These are phyloP conservation scores for Bipolaris sorokiniana DNA, from an alignment of 2,329 filamentous ascomycete species.

Conservation along the genomic window DNA sequence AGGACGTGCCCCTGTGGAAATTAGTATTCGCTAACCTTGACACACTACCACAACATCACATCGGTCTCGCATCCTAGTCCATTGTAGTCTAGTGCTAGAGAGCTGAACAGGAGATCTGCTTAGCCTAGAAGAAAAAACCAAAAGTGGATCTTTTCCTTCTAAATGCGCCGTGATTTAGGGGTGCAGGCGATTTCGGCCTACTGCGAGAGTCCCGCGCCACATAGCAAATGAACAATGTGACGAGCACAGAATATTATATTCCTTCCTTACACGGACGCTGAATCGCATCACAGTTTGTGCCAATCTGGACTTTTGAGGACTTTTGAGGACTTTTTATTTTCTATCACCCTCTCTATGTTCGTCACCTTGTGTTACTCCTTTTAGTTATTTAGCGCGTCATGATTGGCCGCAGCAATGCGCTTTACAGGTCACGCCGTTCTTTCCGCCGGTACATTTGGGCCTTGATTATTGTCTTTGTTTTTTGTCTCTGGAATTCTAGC, in stretches of 20 bases:
- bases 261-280: neutral
- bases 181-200: neutral
- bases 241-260: neutral
- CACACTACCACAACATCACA: neutral
- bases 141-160: neutral
- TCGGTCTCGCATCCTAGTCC: neutral
- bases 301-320: neutral
- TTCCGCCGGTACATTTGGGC: neutral
- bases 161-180: neutral
- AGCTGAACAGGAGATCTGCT: neutral
- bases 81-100: neutral
- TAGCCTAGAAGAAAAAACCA: neutral
- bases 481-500: neutral
- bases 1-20: neutral
- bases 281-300: neutral
- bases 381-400: neutral
- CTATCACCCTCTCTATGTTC: neutral
- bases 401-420: neutral
- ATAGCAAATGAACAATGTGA: neutral
- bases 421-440: neutral
- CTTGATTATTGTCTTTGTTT: neutral
- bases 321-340: neutral
- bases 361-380: neutral
- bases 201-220: neutral
- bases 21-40: neutral